phyloP scores from a whole-genome alignment of 2,329 filamentous ascomycete species.

The Esteya vermicola region DNA sequence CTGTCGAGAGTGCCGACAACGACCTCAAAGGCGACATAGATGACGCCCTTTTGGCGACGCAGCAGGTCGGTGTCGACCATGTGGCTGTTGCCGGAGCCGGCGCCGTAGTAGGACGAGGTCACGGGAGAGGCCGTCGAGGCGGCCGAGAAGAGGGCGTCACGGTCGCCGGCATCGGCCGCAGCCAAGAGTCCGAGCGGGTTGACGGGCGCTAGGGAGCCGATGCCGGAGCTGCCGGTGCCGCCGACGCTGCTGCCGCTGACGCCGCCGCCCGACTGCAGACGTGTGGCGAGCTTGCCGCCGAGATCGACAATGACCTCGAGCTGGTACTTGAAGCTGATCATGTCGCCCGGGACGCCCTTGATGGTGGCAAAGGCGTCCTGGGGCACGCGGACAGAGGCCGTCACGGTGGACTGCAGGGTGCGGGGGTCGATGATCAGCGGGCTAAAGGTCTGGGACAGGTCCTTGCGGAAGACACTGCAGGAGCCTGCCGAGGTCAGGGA shows the following conservation, averaged over 20 bases:
- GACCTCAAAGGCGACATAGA: slow-evolving; percentile 73
- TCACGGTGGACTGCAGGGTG: slow-evolving; percentile 66
- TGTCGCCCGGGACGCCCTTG: slow-evolving; percentile 71
- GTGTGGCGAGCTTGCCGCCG: slow-evolving; percentile 69
- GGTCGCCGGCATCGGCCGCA: background rate
- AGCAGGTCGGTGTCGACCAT: slow-evolving; percentile 82
- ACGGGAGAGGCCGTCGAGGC: background rate
- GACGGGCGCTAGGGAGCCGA: slow-evolving; percentile 16
- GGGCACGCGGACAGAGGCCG: slow-evolving; percentile 70
- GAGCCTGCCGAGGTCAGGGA: slow-evolving; percentile 77
- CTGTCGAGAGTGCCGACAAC: slow-evolving; percentile 78
- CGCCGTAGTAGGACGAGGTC: background rate
- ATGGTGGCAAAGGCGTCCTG: slow-evolving; percentile 91
- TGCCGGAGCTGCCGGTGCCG: background rate
- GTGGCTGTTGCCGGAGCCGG: slow-evolving; percentile 16
- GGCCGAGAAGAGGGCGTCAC: background rate
- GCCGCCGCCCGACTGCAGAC: slow-evolving; percentile 44
- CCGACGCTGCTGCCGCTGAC: background rate
- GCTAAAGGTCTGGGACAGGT: slow-evolving; percentile 76
- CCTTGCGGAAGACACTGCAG: slow-evolving; percentile 88
- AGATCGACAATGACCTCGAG: slow-evolving; percentile 88
- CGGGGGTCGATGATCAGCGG: slow-evolving; percentile 77
- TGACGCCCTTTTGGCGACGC: slow-evolving; percentile 80
- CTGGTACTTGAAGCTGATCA: slow-evolving; percentile 92
- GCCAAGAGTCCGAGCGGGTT: too few species aligned